Conservation (phyloP, 1,139 yeast species). For the Scheffersomyces insectosa region DNA sequence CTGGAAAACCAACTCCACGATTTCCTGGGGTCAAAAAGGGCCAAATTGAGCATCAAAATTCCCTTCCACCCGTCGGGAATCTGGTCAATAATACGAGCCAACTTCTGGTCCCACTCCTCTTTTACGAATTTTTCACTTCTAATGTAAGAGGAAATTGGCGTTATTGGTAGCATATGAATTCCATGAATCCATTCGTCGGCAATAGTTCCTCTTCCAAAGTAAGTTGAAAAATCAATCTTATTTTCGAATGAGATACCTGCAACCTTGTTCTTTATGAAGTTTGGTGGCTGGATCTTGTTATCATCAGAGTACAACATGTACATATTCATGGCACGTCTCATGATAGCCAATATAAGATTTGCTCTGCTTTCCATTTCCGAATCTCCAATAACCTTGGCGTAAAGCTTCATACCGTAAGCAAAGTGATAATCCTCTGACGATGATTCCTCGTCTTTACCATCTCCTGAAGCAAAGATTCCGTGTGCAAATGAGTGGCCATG, state of each 20-base stretch:
- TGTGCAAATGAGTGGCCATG: slow-evolving; percentile 52
- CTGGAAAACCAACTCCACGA: slow-evolving; percentile 44
- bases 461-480: slow-evolving; percentile 46
- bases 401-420: slow-evolving; percentile 45
- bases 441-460: slow-evolving; percentile 50
- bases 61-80: slow-evolving; percentile 52
- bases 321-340: slow-evolving; percentile 44
- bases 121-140: slow-evolving; percentile 35
- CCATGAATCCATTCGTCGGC: slow-evolving; percentile 51
- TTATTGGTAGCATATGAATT: slow-evolving; percentile 49
- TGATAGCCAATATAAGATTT: slow-evolving; percentile 43
- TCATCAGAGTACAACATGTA: slow-evolving; percentile 44
- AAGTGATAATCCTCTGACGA: slow-evolving; percentile 49
- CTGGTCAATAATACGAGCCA: slow-evolving; percentile 30
- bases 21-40: slow-evolving; percentile 35
- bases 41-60: slow-evolving; percentile 40
- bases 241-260: slow-evolving; percentile 49
- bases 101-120: slow-evolving; percentile 46
- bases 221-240: slow-evolving; percentile 46
- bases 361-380: slow-evolving; percentile 38
- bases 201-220: slow-evolving; percentile 45
- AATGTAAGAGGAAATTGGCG: slow-evolving; percentile 44
- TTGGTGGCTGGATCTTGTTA: slow-evolving; percentile 38
- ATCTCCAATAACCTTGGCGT: slow-evolving; percentile 35
- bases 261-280: slow-evolving; percentile 41